Conservation (phyloP, 352 stramenopile species). For the Pythium folliculosum region DNA sequence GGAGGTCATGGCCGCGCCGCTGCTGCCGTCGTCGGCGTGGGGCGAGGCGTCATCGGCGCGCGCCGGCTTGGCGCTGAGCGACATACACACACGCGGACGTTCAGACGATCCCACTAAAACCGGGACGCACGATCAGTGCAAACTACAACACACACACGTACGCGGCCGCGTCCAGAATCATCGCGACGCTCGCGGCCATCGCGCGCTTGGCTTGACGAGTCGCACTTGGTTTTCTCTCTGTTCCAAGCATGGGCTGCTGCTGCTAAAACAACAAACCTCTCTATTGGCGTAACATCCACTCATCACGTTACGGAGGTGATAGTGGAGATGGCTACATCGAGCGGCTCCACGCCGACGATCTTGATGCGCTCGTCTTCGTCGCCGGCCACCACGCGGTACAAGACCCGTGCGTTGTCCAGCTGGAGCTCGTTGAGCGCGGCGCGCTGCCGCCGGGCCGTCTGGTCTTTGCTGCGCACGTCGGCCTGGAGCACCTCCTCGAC, state of each 20-base stretch:
- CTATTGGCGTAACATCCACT: neutral
- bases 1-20: neutral
- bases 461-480: slow-evolving; percentile 78
- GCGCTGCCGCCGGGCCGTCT: slow-evolving; percentile 53
- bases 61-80: neutral
- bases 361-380: slow-evolving; percentile 24
- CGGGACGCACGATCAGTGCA: neutral
- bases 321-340: slow-evolving; percentile 5
- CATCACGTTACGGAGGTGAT: slow-evolving; percentile 3
- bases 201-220: neutral
- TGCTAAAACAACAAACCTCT: neutral
- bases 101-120: neutral
- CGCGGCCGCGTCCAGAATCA: slow-evolving; percentile 20
- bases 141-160: neutral
- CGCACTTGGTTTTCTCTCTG: no score
- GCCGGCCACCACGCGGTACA: slow-evolving; percentile 35
- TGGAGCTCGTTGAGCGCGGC: slow-evolving; percentile 45
- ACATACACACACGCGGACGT: neutral
- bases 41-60: neutral
- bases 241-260: no score
- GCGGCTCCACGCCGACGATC: slow-evolving; percentile 23
- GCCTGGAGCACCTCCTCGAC: slow-evolving; percentile 72
- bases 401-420: slow-evolving; percentile 57
- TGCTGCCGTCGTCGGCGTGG: neutral
- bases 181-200: slow-evolving; percentile 38